A percentile compares a stretch with the other conserved stretches of the same genome.
Conservation (phyloP, 495 filamentous ascomycete genomes). For the Aspergillus sclerotiicarbonarius region DNA sequence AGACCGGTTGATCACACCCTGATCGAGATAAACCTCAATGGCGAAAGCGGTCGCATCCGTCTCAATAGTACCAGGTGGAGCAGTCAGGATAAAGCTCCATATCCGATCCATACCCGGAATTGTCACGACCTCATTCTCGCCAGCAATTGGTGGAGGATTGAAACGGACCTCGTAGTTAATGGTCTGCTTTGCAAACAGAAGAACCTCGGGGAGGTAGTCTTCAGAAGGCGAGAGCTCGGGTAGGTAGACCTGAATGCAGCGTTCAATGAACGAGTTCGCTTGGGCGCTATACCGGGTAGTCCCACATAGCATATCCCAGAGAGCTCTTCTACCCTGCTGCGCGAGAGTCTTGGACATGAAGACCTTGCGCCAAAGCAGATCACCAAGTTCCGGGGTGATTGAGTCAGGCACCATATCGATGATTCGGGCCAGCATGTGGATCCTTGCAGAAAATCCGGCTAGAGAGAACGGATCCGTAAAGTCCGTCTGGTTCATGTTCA, state of each 20-base stretch:
- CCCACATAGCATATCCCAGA: conserved; percentile 65
- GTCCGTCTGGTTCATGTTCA: conserved; percentile 39
- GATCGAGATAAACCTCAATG: conserved; percentile 72
- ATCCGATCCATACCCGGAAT: conserved; percentile 70
- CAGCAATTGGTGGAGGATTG: conserved; percentile 33
- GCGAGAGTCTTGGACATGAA: conserved; percentile 58
- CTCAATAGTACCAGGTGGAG: conserved; percentile 68
- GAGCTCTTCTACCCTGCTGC: conserved; percentile 53
- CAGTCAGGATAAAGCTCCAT: conserved; percentile 78
- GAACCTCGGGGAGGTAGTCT: conserved; percentile 63
- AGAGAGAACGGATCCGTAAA: conserved; percentile 35
- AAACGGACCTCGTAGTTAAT: conserved; percentile 48
- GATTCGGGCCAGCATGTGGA: conserved; percentile 56
- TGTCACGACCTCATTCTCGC: conserved; percentile 46
- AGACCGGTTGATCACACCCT: conserved; percentile 37
- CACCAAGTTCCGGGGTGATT: conserved; percentile 59
- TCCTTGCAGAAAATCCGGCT: conserved; percentile 48
- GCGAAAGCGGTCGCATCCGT: conserved; percentile 64
- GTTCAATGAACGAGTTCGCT: conserved; percentile 62
- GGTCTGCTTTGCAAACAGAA: conserved; percentile 63
- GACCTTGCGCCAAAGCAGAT: conserved; percentile 63
- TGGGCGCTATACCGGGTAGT: conserved; percentile 42
- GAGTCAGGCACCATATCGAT: conserved; percentile 57
- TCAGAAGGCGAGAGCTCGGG: conserved; percentile 59
- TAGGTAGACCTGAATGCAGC: conserved; percentile 65